Evolutionary conservation across 2,329 filamentous ascomycete genomes (phyloP), one percentile per base, ranked within the genome.

Genomic region (Leptographium radiaticola): DNA sequence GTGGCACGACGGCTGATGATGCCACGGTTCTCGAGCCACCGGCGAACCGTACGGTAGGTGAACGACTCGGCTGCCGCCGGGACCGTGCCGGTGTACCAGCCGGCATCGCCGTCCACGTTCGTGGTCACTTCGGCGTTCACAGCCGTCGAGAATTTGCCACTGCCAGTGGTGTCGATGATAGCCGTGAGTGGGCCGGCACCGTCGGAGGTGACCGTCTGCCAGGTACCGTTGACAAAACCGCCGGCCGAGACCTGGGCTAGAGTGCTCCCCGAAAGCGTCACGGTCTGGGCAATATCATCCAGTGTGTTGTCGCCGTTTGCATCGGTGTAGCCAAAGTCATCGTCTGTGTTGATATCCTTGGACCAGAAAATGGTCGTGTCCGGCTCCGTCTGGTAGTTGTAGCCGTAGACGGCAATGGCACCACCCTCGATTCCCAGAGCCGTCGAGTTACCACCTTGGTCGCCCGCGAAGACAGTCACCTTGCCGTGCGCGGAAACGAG

Each of bases 151-250:
- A 69, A 64, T 49, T 69, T 63, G 30, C 73, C 80, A 6, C 79
- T 81, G 54, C 71, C 81, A 55, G 80, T 79, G 53, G 71, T 66
- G 62, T 83, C 81, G 63, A 84, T 80, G 72, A 80, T 80, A 69
- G 80, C 83, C 8, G 70, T 75, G 67, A 82, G 84, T 2, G 81
- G 80, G 18, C 82, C 82, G 18, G 44, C 81, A 55, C 82, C 82
- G 59, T 86, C 82, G 40, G 71, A 72, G 67, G 84, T 85, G 64
- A 85, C 80, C 65, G 84, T 81, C 68, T 84, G 81, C 11, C 84
- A 70, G 1, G 79, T 84, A 73, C 85, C 83, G 60, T 68, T 68
- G 56, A 85, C 60, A 53, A 71, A 60, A 54, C 81, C 82, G 49
- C 81, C 81, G 0, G 70, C 61, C 8, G 70, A 71, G 60, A 85